phyloP scores from a whole-genome alignment of 164 flowering plant species.

The Sedum album region DNA sequence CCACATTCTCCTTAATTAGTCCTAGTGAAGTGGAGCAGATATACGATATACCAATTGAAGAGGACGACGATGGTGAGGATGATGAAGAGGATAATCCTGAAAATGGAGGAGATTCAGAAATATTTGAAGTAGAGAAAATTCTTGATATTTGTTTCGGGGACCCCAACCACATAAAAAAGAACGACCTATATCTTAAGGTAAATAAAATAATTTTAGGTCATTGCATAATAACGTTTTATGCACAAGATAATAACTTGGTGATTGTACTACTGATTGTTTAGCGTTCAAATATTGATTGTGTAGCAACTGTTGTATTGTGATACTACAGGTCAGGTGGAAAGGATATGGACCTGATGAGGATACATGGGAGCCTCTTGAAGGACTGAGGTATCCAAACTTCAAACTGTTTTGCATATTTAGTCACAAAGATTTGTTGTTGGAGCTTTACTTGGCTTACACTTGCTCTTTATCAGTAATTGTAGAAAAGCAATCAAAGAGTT shows the following conservation, averaged over 20 bases:
- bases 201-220: not conserved
- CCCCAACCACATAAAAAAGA: conserved; percentile 26
- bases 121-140: conserved; percentile 57
- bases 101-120: conserved; percentile 18
- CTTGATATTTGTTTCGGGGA: conserved; percentile 58
- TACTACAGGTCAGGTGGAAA: conserved; percentile 53
- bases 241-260: not conserved
- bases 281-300: not conserved
- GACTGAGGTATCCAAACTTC: conserved; percentile 31
- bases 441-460: not conserved
- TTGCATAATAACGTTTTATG: not conserved
- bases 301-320: not conserved
- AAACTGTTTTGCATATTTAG: no score
- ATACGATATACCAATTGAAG: not conserved
- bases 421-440: not conserved
- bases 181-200: conserved; percentile 60
- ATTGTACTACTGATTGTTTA: not conserved
- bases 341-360: conserved; percentile 48
- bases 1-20: conserved; percentile 22
- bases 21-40: not conserved
- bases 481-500: conserved; percentile 36
- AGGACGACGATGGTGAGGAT: conserved; percentile 13
- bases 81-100: conserved; percentile 11
- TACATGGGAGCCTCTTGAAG: conserved; percentile 60
- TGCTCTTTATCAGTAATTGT: conserved; percentile 34